Percentiles rank a stretch among this genome's conserved stretches.
phyloP scores from a whole-genome alignment of 202 grass and related monocot species.

The Digitaria exilis region DNA sequence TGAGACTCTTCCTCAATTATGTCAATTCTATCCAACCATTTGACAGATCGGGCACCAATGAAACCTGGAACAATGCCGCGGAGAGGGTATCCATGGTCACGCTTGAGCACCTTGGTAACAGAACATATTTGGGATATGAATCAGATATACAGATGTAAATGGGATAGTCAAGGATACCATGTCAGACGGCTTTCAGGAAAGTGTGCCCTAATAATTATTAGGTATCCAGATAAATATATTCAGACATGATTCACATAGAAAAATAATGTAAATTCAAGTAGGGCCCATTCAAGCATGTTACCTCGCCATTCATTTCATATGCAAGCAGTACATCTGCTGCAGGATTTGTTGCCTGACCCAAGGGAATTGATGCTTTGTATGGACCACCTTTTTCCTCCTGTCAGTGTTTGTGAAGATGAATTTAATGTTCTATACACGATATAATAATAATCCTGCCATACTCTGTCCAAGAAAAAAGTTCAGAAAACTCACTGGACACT shows the following conservation, averaged over 20 bases:
- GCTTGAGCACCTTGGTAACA: conserved; percentile 57
- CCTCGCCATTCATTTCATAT: conserved; percentile 94
- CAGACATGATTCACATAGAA: not conserved
- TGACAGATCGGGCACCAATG: conserved; percentile 83
- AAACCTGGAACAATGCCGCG: conserved; percentile 70
- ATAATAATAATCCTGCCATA: not conserved
- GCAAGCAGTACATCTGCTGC: conserved; percentile 79
- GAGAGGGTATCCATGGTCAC: conserved; percentile 81
- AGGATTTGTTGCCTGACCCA: conserved; percentile 69
- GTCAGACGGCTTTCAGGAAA: not conserved
- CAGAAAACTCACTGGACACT: conserved; percentile 67
- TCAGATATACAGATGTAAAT: conserved; percentile 1
- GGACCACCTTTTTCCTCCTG: conserved; percentile 88
- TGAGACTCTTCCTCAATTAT: conserved; percentile 72
- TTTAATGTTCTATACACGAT: not conserved
- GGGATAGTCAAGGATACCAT: not conserved
- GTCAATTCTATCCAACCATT: conserved; percentile 73
- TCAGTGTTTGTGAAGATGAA: not conserved
- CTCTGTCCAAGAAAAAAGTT: not conserved
- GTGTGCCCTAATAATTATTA: not conserved
- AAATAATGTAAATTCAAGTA: not conserved
- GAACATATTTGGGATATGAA: conserved; percentile 3
- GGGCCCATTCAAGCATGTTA: conserved; percentile 13
- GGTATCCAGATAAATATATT: not conserved
- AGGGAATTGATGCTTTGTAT: conserved; percentile 83